Percentiles rank a stretch among this genome's conserved stretches.
phyloP scores from a whole-genome alignment of 2,329 filamentous ascomycete genomes.

The Fusarium domesticum region DNA sequence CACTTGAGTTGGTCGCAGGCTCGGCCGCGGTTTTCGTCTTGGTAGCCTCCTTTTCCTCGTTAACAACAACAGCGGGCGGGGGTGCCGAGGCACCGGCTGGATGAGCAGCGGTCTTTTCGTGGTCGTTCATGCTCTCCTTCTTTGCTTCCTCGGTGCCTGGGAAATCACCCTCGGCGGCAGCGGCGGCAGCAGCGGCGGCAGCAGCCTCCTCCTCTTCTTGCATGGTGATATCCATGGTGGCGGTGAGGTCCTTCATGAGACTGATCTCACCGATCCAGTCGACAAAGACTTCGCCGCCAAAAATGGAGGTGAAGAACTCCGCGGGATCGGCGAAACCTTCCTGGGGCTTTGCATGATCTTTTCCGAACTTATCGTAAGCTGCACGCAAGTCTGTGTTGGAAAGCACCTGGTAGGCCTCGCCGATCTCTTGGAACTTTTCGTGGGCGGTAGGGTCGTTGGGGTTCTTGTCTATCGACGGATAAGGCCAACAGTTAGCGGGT shows the following conservation, averaged over 20 bases:
- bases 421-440: constrained; percentile 88
- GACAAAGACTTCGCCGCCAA: constrained; percentile 90
- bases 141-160: constrained; percentile 56
- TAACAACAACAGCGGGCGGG: constrained; percentile 41
- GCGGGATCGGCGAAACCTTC: constrained; percentile 93
- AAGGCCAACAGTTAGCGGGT: constrained; percentile 6
- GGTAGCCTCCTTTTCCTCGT: constrained; percentile 36
- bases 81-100: constrained; percentile 30
- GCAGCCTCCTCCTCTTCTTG: constrained; percentile 66
- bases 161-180: constrained; percentile 53
- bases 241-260: constrained; percentile 96
- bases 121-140: constrained; percentile 51
- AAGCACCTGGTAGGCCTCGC: constrained; percentile 74
- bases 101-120: constrained; percentile 31
- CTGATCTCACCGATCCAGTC: constrained; percentile 98
- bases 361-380: constrained; percentile 95
- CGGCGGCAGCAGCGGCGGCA: constrained; percentile 49
- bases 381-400: constrained; percentile 83
- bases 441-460: constrained; percentile 92
- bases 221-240: constrained; percentile 98
- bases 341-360: constrained; percentile 86
- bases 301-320: constrained; percentile 98
- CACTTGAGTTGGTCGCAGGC: constrained; percentile 20
- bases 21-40: constrained; percentile 26
- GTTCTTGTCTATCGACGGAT: constrained; percentile 74